Conservation (phyloP, 2,329 filamentous ascomycete genomes). For the Stachybotrys chartarum region DNA sequence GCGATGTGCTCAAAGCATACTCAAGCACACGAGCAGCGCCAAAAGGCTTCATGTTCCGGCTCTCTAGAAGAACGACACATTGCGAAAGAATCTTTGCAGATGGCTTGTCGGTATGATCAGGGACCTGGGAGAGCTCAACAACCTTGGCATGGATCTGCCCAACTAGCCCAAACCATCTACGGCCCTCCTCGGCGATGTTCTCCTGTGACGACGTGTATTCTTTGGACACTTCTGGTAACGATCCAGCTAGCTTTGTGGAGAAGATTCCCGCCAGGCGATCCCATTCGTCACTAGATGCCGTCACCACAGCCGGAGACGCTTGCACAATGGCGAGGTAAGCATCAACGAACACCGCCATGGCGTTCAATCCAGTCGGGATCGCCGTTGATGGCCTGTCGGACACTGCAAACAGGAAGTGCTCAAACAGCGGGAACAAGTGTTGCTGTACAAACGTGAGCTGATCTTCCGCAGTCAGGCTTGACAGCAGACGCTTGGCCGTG, state of each 20-base stretch:
- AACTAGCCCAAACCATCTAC: constrained; percentile 58
- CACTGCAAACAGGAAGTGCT: constrained; percentile 43
- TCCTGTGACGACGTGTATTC: constrained; percentile 69
- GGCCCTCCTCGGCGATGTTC: constrained; percentile 56
- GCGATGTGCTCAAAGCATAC: constrained; percentile 27
- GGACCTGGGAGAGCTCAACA: constrained; percentile 8
- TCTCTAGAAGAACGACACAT: constrained; percentile 35
- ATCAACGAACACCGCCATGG: constrained; percentile 34
- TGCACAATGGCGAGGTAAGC: constrained; percentile 38
- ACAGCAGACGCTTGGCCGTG: constrained; percentile 47
- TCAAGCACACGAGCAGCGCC: constrained; percentile 43
- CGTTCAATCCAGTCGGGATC: constrained; percentile 24
- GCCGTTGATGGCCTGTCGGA: constrained; percentile 25
- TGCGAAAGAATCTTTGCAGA: constrained; percentile 23
- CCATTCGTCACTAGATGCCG: constrained; percentile 55
- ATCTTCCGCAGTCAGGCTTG: constrained; percentile 35
- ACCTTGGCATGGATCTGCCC: constrained; percentile 34
- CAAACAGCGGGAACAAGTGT: constrained; percentile 46
- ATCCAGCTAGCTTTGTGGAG: constrained; percentile 61
- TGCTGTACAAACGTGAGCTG: constrained; percentile 39
- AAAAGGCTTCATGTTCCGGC: constrained; percentile 49
- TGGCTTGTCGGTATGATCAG: constrained; percentile 21
- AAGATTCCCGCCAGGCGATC: constrained; percentile 51
- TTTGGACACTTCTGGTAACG: constrained; percentile 74
- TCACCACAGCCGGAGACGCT: constrained; percentile 32